Evolutionary conservation across 306 rosid genomes (phyloP), one percentile per base, ranked within the genome.

Genomic region (Oxytropis ochrocephala): DNA sequence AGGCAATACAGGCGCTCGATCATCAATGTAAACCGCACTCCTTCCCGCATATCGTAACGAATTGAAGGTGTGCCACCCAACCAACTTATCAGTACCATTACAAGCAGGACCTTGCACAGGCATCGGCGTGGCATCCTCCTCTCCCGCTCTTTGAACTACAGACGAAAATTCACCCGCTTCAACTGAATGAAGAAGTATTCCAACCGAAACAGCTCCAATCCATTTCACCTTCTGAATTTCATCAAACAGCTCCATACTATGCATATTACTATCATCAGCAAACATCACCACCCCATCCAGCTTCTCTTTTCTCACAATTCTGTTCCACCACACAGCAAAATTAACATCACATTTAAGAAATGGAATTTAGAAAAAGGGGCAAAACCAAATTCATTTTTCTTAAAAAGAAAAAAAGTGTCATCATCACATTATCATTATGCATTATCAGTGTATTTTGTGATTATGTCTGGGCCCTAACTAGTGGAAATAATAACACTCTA

Each of bases 41-140:
- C 79, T 89, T 35, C 92, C 96, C 0, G 48, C 73, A 74, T 89
- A 86, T 1, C 87, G 87, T 44, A 85, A 59, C 1, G 95, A 76
- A 80, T 95, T 87, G 79, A 91, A 95, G 44, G 96, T 91, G 78
- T 95, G 97, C 99, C 99, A 95, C 61, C 99, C 99, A 67, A 82
- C 87, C 79, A 95, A 84, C 32, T 83, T 81, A 77, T 91, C 77
- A 32, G 95, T 89, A 12, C 86, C 88, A 79, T 95, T 95, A 80
- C 99, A 95, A 74, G 99, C 87, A 80, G 96, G 99, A 79, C 99
- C 99, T 72, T 95, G 99, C 51, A 89, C 82, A 5, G 99, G 99
- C 83, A 82, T 64, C 50, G 76, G 58, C 5, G 64, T 62, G 51
- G 73, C 69, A 57, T 77, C 85, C 81, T 73, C 95, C 56, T 82